Evolutionary conservation across 805 yeast species (phyloP).

Genomic region (Wickerhamiella australiensis): DNA sequence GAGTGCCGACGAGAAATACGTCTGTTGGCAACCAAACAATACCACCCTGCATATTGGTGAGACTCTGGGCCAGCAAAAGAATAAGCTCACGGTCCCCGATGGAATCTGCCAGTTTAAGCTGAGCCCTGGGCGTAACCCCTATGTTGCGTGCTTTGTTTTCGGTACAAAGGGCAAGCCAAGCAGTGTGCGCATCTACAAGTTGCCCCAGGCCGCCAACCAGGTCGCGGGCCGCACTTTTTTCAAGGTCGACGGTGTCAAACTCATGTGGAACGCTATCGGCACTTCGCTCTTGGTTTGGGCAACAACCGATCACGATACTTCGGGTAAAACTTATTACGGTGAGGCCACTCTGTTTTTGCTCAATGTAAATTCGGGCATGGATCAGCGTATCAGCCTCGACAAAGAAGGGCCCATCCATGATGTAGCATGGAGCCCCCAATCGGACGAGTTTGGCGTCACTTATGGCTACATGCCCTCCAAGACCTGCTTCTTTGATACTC

Average conservation of each 20-base stretch:
- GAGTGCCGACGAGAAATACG: slow-evolving; percentile 62
- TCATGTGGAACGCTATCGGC: slow-evolving; percentile 90
- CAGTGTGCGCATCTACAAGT: slow-evolving; percentile 65
- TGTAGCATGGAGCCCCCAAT: slow-evolving; percentile 92
- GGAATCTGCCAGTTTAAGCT: slow-evolving; percentile 51
- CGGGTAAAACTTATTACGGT: slow-evolving; percentile 92
- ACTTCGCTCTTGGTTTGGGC: slow-evolving; percentile 89
- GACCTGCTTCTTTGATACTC: slow-evolving; percentile 85
- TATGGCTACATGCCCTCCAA: slow-evolving; percentile 97
- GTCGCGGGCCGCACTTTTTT: slow-evolving; percentile 79
- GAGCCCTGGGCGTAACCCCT: slow-evolving; percentile 82
- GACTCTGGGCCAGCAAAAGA: slow-evolving; percentile 35
- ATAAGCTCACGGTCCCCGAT: slow-evolving; percentile 35
- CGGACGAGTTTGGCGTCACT: slow-evolving; percentile 93
- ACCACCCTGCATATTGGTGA: slow-evolving; percentile 44
- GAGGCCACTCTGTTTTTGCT: slow-evolving; percentile 84
- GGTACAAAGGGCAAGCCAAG: slow-evolving; percentile 86
- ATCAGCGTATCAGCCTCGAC: slow-evolving; percentile 73
- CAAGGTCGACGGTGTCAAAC: slow-evolving; percentile 86
- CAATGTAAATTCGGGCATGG: slow-evolving; percentile 73
- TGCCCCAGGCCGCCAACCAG: slow-evolving; percentile 65
- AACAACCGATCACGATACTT: slow-evolving; percentile 87
- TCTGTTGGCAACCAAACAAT: slow-evolving; percentile 45
- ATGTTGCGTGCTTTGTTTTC: slow-evolving; percentile 82
- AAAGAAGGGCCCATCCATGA: slow-evolving; percentile 97